Percentiles rank a stretch among this genome's conserved stretches.
Conservation (phyloP, 2,329 filamentous ascomycete genomes). For the Diaporthe velutina region DNA sequence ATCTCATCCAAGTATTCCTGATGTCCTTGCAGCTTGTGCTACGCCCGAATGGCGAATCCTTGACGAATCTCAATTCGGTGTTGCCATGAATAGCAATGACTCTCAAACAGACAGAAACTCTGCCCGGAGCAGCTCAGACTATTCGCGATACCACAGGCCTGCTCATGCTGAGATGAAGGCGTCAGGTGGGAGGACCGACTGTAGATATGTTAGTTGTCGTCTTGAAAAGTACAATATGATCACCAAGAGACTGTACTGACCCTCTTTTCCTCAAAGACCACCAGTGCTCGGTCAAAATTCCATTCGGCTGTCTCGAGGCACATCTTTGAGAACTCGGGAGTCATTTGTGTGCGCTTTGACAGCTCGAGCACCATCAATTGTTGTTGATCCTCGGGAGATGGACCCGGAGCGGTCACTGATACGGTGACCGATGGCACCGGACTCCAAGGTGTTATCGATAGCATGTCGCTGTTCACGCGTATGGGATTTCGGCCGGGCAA, state of each 20-base stretch:
- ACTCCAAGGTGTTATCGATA: slow-evolving; percentile 77
- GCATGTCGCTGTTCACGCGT: slow-evolving; percentile 83
- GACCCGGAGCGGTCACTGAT: slow-evolving; percentile 44
- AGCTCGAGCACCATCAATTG: slow-evolving; percentile 82
- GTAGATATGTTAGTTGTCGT: slow-evolving; percentile 29
- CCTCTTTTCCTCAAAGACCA: slow-evolving; percentile 82
- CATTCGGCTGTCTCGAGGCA: slow-evolving; percentile 85
- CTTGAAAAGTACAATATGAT: slow-evolving; percentile 37
- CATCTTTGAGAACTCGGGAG: slow-evolving; percentile 80
- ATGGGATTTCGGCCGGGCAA: slow-evolving; percentile 73
- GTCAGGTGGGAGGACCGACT: slow-evolving; percentile 36
- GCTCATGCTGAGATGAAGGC: slow-evolving; percentile 37
- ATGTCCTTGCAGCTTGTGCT: neutral
- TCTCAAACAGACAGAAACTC: neutral
- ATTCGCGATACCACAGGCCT: neutral
- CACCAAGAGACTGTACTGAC: slow-evolving; percentile 57
- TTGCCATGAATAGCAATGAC: neutral
- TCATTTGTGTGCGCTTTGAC: slow-evolving; percentile 84
- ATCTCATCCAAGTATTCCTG: neutral
- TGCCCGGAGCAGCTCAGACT: neutral
- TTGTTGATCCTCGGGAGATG: slow-evolving; percentile 63
- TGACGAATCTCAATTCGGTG: neutral
- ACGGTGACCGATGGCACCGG: slow-evolving; percentile 59
- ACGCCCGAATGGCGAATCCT: neutral
- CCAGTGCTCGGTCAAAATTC: slow-evolving; percentile 81